These are phyloP conservation scores for Carex myosuroides DNA, from an alignment of 176 grass and related monocot genomes.

Conservation along the genomic window DNA sequence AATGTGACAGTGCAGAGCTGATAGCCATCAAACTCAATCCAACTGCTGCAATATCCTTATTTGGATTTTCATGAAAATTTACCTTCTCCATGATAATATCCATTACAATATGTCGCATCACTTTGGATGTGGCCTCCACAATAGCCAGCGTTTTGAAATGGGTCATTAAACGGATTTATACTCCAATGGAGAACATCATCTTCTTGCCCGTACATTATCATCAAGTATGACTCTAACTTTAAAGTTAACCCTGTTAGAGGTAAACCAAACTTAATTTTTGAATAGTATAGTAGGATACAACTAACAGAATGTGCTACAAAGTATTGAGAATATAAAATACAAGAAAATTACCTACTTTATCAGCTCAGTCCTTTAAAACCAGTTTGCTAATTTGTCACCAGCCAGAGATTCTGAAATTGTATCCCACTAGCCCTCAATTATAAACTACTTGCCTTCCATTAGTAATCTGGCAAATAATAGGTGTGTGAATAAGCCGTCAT, in stretches of 20 bases:
- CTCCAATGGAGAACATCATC: constrained; percentile 38
- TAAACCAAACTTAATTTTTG: not conserved
- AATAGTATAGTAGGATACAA: not conserved
- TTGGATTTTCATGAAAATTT: not conserved
- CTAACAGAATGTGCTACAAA: not conserved
- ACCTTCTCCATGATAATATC: constrained; percentile 41
- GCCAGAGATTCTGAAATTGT: not conserved
- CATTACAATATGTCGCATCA: constrained; percentile 22
- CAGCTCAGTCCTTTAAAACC: not conserved
- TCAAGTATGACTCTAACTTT: constrained; percentile 7
- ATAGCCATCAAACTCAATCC: not conserved
- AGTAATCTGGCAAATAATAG: not conserved
- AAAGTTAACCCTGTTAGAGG: not conserved
- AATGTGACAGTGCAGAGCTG: not conserved
- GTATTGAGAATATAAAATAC: not conserved
- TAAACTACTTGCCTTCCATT: not conserved
- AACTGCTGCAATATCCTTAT: not conserved
- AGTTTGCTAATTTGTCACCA: not conserved
- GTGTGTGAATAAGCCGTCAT: not conserved
- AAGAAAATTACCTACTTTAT: not conserved
- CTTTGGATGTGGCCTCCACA: constrained; percentile 31
- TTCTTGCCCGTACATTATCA: constrained; percentile 52
- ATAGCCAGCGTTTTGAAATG: constrained; percentile 36
- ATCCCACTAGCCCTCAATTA: not conserved
- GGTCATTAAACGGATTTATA: constrained; percentile 34